Evolutionary conservation across 495 filamentous ascomycete genomes (phyloP), one percentile per base, ranked within the genome.

Genomic region (Neurospora africana): DNA sequence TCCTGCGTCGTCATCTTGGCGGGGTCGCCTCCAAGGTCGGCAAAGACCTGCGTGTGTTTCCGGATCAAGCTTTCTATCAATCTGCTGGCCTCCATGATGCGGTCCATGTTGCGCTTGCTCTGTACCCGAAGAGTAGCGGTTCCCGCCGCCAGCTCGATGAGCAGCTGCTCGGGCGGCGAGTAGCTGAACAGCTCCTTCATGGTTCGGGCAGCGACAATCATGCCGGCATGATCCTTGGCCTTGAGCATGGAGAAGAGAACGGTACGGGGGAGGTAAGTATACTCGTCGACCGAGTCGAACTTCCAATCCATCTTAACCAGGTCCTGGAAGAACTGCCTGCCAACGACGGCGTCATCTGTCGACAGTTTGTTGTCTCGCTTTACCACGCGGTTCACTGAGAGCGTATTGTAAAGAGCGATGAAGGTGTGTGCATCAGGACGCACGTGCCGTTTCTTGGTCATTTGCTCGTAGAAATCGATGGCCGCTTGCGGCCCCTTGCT

Each of bases 351-450:
- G 40, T 89, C 84, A 68, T 86, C 85, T 17, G 69, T 75, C 3
- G 78, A 21, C 76, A 87, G 77, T 80, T 83, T 77, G 1, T 71
- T 69, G 33, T 74, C 69, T 85, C 86, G 83, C 61, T 75, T 70
- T 5, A 79, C 53, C 21, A 84, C 75, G 5, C 81, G 82, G 72
- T 85, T 85, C 67, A 82, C 78, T 0, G 78, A 77, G n/a, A 86
- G 78, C 13, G 80, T 75, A 72, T 83, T 82, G 78, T 90, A 95
- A 13, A 95, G 85, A 44, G 87, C 89, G 53, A 87, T 82, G 77
- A 89, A 94, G 9, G 92, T 92, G 76, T 90, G 87, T 1, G 90
- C 83, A 74, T 93, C 90, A 0, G 90, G 90, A 41, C 81, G 77
- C 11, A 90, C 80, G 19, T 75, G 70, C 30, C 80, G 76, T 35